Percentiles rank a stretch among this genome's conserved stretches.
These are phyloP conservation scores for Lactifluus subvellereus DNA, from an alignment of 768 basidiomycete species.

Conservation along the genomic window DNA sequence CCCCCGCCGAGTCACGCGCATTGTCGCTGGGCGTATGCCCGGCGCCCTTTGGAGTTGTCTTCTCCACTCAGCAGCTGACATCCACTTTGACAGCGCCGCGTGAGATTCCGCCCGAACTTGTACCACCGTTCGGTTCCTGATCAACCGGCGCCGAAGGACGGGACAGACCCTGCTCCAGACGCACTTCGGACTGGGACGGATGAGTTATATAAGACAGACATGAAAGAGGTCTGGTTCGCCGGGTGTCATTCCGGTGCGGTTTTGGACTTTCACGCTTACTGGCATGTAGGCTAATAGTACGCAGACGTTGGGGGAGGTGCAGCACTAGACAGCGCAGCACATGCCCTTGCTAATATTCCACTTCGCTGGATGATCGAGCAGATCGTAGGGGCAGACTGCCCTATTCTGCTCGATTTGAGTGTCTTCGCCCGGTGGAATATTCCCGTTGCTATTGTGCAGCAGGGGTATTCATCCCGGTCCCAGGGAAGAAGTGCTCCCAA, in stretches of 20 bases:
- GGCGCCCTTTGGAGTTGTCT: neutral
- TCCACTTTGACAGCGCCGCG: conserved; percentile 44
- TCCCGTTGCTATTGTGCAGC: neutral
- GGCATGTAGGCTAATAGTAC: neutral
- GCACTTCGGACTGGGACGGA: neutral
- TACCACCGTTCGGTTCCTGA: conserved; percentile 45
- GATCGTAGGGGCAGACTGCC: conserved; percentile 3
- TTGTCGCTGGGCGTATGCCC: neutral
- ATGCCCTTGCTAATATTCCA: conserved; percentile 19
- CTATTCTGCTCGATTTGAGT: conserved; percentile 7
- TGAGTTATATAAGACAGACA: conserved; percentile 5
- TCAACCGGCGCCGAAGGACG: conserved; percentile 1
- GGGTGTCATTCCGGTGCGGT: conserved; percentile 22
- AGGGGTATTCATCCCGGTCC: neutral
- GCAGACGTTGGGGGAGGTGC: conserved; percentile 22
- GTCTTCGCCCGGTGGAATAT: conserved; percentile 18
- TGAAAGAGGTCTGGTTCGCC: conserved; percentile 23
- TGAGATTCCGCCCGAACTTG: conserved; percentile 57
- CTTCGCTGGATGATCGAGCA: conserved; percentile 24
- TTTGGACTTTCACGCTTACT: neutral
- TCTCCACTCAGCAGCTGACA: neutral
- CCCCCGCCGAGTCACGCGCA: neutral
- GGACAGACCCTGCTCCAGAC: no score
- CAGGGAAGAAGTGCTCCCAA: neutral
- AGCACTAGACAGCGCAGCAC: neutral